Evolutionary conservation across 352 stramenopile species (phyloP).

Genomic region (Peronospora farinosa): DNA sequence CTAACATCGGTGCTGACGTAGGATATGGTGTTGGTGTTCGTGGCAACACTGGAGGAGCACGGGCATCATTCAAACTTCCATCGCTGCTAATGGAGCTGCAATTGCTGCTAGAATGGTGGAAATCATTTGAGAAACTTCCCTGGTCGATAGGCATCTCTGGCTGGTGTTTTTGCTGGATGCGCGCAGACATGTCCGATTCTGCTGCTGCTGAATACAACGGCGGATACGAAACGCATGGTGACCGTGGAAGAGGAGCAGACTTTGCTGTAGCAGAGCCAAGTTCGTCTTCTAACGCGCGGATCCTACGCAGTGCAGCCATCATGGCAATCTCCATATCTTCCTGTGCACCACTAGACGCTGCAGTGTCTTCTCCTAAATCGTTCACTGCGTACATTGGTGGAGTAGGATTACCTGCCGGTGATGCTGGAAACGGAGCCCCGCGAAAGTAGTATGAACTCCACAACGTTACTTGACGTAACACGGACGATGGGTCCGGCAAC

Average conservation of each 20-base stretch:
- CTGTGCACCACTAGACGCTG: constrained; percentile 14
- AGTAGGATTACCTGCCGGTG: constrained; percentile 37
- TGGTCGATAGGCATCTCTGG: constrained; percentile 5
- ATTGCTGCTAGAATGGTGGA: constrained; percentile 18
- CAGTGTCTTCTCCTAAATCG: constrained; percentile 14
- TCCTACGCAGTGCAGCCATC: constrained; percentile 40
- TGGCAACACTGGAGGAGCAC: not conserved
- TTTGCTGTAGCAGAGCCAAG: constrained; percentile 22
- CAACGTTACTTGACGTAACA: constrained; percentile 68
- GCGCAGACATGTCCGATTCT: constrained; percentile 13
- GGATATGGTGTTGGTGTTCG: constrained; percentile 1
- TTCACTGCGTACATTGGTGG: constrained; percentile 38
- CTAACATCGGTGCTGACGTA: not conserved
- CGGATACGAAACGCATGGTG: constrained; percentile 26
- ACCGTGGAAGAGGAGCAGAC: constrained; percentile 6
- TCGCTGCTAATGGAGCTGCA: constrained; percentile 15
- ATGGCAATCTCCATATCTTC: constrained; percentile 62
- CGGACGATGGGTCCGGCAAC: constrained; percentile 42
- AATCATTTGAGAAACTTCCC: constrained; percentile 11
- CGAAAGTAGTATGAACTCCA: constrained; percentile 83
- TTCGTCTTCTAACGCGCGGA: constrained; percentile 53
- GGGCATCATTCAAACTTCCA: not conserved
- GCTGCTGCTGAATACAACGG: constrained; percentile 23
- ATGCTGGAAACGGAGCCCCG: constrained; percentile 38
- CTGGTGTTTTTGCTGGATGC: constrained; percentile 10